Evolutionary conservation across 2,329 filamentous ascomycete genomes (phyloP), one percentile per base, ranked within the genome.

Genomic region (Scytalidium sp.): DNA sequence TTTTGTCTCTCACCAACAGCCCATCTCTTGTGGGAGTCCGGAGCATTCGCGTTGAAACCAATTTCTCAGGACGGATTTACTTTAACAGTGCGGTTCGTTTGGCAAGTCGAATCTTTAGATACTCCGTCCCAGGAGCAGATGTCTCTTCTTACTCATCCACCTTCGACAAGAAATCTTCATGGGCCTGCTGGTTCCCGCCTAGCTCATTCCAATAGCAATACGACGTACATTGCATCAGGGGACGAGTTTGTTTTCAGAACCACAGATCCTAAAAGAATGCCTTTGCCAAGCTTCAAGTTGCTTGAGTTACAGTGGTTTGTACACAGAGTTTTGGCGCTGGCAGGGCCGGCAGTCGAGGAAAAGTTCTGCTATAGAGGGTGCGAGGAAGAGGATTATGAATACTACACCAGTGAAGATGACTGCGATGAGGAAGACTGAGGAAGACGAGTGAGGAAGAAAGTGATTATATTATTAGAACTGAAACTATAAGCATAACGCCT

Each of bases 41-140:
- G 54, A 39, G 46, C 39, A 49, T 54, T 54, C 50, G 52, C 54
- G 6, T 42, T 56, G 11, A 52, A 54, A 47, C 54, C 50, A 48
- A 54, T 56, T 13, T 56, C 50, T 25, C 46, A 51, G 11, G 41
- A 51, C 45, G 44, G 53, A 15, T 52, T 39, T 2, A 47, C 50
- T 29, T 40, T 54, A 36, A 52, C 17, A 47, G 27, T 54, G 11
- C 54, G 53, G 23, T 56, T 56, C 39, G 54, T 56, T 46, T 56
- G 52, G 54, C 52, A 56, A 36, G 25, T 27, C 19, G 52, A 45
- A 44, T 52, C 52, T n/a, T 9, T 22, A 2, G 8, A 36, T 5
- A 10, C 32, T 4, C 32, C 32, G 5, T 15, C 7, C 4, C 15
- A 15, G 17, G 5, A 15, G 4, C 5, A 36, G 15, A n/a, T 6